phyloP scores from a whole-genome alignment of 495 filamentous ascomycete genomes.

The Penicillium malachiteum region DNA sequence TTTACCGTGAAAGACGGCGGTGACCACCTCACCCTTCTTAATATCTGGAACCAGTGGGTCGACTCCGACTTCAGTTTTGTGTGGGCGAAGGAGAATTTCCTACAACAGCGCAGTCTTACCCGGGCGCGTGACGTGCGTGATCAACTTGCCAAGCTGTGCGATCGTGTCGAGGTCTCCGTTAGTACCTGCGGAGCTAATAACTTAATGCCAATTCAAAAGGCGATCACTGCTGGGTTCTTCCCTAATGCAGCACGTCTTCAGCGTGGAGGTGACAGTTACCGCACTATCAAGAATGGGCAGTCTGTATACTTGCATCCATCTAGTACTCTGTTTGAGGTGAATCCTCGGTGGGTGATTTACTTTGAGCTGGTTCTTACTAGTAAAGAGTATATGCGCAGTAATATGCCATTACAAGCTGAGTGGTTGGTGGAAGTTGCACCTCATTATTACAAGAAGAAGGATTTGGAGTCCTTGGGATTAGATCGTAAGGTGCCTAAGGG shows the following conservation, averaged over 20 bases:
- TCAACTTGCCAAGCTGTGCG: slow-evolving; percentile 91
- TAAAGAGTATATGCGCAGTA: slow-evolving; percentile 90
- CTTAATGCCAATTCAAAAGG: slow-evolving; percentile 75
- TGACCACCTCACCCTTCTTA: slow-evolving; percentile 87
- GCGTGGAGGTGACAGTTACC: slow-evolving; percentile 82
- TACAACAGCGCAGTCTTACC: slow-evolving; percentile 83
- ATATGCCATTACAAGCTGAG: slow-evolving; percentile 78
- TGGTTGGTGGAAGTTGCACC: slow-evolving; percentile 92
- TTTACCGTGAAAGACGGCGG: slow-evolving; percentile 93
- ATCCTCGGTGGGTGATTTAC: slow-evolving; percentile 88
- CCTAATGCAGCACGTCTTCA: slow-evolving; percentile 87
- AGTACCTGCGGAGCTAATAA: slow-evolving; percentile 70
- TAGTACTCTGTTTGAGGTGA: slow-evolving; percentile 73
- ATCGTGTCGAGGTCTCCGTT: slow-evolving; percentile 80
- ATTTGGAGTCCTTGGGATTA: slow-evolving; percentile 76
- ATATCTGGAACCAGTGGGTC: slow-evolving; percentile 97
- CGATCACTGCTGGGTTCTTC: slow-evolving; percentile 91
- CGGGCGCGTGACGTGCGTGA: slow-evolving; percentile 91
- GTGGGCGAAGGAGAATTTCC: slow-evolving; percentile 91
- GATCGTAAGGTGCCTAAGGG: slow-evolving; percentile 79
- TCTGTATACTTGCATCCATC: slow-evolving; percentile 90
- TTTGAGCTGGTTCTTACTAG: slow-evolving; percentile 90
- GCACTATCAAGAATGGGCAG: slow-evolving; percentile 91
- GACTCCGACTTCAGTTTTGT: slow-evolving; percentile 86
- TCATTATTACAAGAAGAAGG: slow-evolving; percentile 93